These are phyloP conservation scores for Claviceps maximensis DNA, from an alignment of 2,329 filamentous ascomycete species.

Conservation along the genomic window DNA sequence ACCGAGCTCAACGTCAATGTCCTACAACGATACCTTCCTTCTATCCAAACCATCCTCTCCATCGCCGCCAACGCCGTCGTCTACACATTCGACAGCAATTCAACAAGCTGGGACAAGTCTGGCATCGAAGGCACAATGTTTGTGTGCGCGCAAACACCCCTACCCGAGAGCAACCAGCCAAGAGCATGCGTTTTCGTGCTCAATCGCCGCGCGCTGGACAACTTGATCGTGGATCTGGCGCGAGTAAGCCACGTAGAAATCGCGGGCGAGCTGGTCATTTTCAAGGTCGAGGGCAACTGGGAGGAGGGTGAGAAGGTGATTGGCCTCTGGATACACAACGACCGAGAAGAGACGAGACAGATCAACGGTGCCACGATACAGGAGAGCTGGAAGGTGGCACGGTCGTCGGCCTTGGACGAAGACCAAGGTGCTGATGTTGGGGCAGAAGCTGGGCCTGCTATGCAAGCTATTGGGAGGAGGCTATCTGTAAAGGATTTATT, in stretches of 20 bases:
- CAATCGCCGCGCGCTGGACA: slow-evolving; percentile 58
- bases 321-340: slow-evolving; percentile 43
- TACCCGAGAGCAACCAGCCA: slow-evolving; percentile 22
- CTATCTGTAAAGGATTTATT: slow-evolving; percentile 35
- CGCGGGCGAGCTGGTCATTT: slow-evolving; percentile 39
- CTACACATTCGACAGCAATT: slow-evolving; percentile 59
- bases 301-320: slow-evolving; percentile 28
- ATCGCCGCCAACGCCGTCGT: slow-evolving; percentile 78
- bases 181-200: slow-evolving; percentile 54
- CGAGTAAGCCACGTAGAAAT: slow-evolving; percentile 51
- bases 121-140: slow-evolving; percentile 83
- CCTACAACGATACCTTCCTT: slow-evolving; percentile 66
- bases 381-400: slow-evolving; percentile 28
- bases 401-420: slow-evolving; percentile 16
- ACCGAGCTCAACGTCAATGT: slow-evolving; percentile 81
- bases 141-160: slow-evolving; percentile 52
- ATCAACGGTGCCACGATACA: slow-evolving; percentile 28
- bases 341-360: slow-evolving; percentile 30
- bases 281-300: slow-evolving; percentile 26
- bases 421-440: slow-evolving; percentile 18
- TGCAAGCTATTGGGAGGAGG: slow-evolving; percentile 30
- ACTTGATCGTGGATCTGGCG: slow-evolving; percentile 54
- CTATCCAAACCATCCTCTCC: slow-evolving; percentile 58
- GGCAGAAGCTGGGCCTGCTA: slow-evolving; percentile 25
- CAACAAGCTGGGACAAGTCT: slow-evolving; percentile 68